Evolutionary conservation across 108 stramenopile species (phyloP), one percentile per base, ranked within the genome.

Genomic region (Nitzschia sp.): DNA sequence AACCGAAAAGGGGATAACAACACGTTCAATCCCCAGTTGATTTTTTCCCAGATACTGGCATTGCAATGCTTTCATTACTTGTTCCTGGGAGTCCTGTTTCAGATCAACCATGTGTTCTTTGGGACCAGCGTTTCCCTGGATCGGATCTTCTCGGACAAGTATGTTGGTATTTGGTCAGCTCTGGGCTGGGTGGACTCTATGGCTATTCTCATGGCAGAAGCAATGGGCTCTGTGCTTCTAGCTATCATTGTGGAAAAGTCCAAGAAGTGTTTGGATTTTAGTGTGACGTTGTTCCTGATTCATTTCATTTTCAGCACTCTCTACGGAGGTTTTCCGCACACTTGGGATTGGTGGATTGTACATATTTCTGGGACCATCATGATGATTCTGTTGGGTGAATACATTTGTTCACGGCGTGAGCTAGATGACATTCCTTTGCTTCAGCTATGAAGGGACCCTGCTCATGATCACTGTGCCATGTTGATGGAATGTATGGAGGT

Each of bases 191-290:
- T 79, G 12, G 92, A 93, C 61, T 75, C 71, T 43, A 56, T 70
- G 25, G 87, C 88, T 3, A 63, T 93, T n/a, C 53, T 93, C 11
- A 43, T 87, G 37, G 79, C 85, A 7, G 41, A 86, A 8, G 42
- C 61, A 7, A 39, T 69, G 37, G 75, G 75, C 10, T 77, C 86
- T 19, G 51, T 89, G 34, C 66, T 82, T 22, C 61, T 78, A 51
- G 79, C 76, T 6, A 54, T 80, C 26, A 79, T 77, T 60, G 79
- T 87, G 65, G 80, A 75, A 69, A 76, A 72, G 46, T 83, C 82
- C 10, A 93, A 93, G 57, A 93, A 93, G 60, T 87, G 87, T 63
- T 75, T 90, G 48, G 92, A 93, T 67, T 93, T 93, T 70, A 82
- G 81, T 8, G 80, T 90, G 7, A 93, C 92, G 8, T 65, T 90